Conservation (phyloP, 345 rosid genomes). For the Lepidium didymum region DNA sequence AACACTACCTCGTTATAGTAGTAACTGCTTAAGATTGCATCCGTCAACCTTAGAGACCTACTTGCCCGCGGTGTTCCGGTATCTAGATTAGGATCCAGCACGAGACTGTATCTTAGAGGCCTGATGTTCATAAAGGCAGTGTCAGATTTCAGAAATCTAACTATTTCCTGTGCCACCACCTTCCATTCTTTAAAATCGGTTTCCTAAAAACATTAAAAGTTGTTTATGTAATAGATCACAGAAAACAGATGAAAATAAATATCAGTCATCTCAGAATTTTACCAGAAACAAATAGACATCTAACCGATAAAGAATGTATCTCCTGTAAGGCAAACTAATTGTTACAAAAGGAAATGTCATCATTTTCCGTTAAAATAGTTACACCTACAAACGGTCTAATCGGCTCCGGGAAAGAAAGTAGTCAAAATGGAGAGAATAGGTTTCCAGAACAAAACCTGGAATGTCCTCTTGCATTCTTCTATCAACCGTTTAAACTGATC, state of each 20-base stretch:
- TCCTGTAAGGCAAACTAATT: neutral
- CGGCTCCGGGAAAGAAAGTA: neutral
- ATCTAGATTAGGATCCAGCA: conserved; percentile 69
- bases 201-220: conserved; percentile 50
- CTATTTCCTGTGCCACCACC: conserved; percentile 91
- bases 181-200: conserved; percentile 96
- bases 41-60: conserved; percentile 65
- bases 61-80: conserved; percentile 36
- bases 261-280: neutral
- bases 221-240: neutral
- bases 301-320: neutral
- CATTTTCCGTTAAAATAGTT: neutral
- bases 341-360: neutral
- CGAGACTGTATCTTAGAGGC: conserved; percentile 89
- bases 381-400: neutral
- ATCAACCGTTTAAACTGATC: conserved; percentile 69
- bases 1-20: conserved; percentile 74
- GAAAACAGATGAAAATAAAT: neutral
- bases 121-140: conserved; percentile 88
- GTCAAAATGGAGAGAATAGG: neutral
- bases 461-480: conserved; percentile 88
- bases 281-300: neutral
- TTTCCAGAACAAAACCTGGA: conserved; percentile 46
- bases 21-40: conserved; percentile 86
- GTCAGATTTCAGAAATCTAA: conserved; percentile 92